A percentile compares a stretch with the other conserved stretches of the same genome.
Conservation (phyloP, 2,329 filamentous ascomycete genomes). For the Colletotrichum spinosum region DNA sequence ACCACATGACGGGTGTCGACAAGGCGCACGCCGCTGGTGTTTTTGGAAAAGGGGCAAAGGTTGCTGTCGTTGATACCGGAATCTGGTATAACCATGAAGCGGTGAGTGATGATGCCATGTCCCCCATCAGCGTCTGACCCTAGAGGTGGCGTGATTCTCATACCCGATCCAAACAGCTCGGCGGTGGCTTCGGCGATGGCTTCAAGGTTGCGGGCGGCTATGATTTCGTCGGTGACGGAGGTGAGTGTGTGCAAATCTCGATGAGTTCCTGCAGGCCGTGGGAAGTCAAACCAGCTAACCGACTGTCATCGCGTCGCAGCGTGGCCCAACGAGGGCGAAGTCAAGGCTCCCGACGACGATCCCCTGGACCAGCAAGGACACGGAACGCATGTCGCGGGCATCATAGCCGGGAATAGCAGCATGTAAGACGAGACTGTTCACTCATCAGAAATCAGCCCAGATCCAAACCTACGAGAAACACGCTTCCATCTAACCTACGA, state of each 20-base stretch:
- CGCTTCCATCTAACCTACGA: neutral
- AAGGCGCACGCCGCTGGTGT: constrained; percentile 50
- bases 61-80: constrained; percentile 31
- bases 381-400: constrained; percentile 51
- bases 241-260: constrained; percentile 38
- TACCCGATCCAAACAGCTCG: constrained; percentile 1
- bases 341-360: constrained; percentile 48
- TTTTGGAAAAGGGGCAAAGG: constrained; percentile 28
- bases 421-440: constrained; percentile 2
- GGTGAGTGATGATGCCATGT: constrained; percentile 1
- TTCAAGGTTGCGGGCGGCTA: constrained; percentile 34
- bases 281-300: too few species aligned
- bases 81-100: constrained; percentile 33
- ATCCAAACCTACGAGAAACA: neutral
- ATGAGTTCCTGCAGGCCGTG: too few species aligned
- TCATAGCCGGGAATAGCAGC: constrained; percentile 40
- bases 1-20: constrained; percentile 54
- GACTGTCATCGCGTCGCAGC: neutral
- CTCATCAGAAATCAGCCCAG: too few species aligned
- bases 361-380: constrained; percentile 50
- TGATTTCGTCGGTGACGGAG: constrained; percentile 31
- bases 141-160: too few species aligned
- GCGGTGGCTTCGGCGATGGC: constrained; percentile 28
- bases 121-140: neutral
- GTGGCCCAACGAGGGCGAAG: constrained; percentile 38